Evolutionary conservation across 352 stramenopile genomes (phyloP).

Genomic region (Phytophthora colocasiae): DNA sequence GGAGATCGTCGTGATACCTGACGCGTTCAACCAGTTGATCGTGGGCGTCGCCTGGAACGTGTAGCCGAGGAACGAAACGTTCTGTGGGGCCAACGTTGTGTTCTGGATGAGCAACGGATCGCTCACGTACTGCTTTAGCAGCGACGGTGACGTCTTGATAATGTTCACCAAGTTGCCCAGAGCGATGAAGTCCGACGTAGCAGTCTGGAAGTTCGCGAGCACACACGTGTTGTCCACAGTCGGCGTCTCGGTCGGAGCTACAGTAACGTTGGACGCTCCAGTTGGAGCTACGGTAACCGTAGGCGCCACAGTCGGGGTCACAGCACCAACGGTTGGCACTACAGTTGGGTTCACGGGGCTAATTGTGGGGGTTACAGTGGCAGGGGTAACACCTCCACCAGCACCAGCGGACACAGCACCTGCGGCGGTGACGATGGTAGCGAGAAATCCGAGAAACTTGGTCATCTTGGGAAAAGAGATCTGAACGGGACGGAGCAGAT

Average conservation of each 20-base stretch:
- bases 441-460: slow-evolving; percentile 34
- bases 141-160: slow-evolving; percentile 44
- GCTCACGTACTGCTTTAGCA: slow-evolving; percentile 39
- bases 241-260: background rate
- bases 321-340: background rate
- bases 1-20: slow-evolving; percentile 54
- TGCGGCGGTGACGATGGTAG: slow-evolving; percentile 20
- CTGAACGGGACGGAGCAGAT: slow-evolving; percentile 36
- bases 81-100: slow-evolving; percentile 48
- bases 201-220: slow-evolving; percentile 53
- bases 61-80: slow-evolving; percentile 60
- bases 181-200: slow-evolving; percentile 49
- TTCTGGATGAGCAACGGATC: slow-evolving; percentile 53
- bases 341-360: slow-evolving; percentile 1
- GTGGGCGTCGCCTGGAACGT: slow-evolving; percentile 49
- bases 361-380: background rate
- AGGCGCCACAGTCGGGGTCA: background rate
- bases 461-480: slow-evolving; percentile 32
- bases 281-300: no score
- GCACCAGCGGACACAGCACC: slow-evolving; percentile 23
- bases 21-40: slow-evolving; percentile 55
- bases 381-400: slow-evolving; percentile 10
- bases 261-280: background rate
- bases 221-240: slow-evolving; percentile 40
- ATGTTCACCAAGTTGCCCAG: slow-evolving; percentile 57